These are phyloP conservation scores for Fusarium coicis DNA, from an alignment of 2,329 filamentous ascomycete species.

Conservation along the genomic window DNA sequence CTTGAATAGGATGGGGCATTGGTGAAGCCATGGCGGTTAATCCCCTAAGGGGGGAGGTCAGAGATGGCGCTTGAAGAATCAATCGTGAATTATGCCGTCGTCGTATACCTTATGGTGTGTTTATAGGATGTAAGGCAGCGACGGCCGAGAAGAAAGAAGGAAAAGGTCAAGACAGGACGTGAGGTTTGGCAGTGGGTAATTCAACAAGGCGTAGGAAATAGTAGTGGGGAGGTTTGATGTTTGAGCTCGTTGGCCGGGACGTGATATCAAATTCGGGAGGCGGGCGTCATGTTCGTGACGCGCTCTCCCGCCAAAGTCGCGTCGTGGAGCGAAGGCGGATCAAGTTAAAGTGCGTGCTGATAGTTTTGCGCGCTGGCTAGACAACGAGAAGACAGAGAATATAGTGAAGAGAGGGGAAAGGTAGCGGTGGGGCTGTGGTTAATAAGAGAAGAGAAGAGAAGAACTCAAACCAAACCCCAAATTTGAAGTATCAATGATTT, in stretches of 20 bases:
- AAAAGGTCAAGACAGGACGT: constrained; percentile 7
- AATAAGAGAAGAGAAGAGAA: neutral
- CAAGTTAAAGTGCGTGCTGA: constrained; percentile 37
- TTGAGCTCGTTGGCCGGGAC: constrained; percentile 39
- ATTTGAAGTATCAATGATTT: neutral
- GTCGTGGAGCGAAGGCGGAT: constrained; percentile 45
- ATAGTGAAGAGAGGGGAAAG: neutral
- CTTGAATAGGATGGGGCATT: constrained; percentile 47
- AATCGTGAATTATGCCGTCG: constrained; percentile 5
- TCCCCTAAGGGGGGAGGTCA: constrained; percentile 40
- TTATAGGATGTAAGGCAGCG: constrained; percentile 2
- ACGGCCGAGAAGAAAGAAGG: constrained; percentile 16
- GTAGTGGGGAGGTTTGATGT: constrained; percentile 29
- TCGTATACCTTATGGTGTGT: neutral
- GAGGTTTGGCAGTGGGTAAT: constrained; percentile 19
- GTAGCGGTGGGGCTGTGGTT: neutral
- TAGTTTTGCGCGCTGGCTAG: constrained; percentile 32
- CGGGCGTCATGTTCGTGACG: constrained; percentile 55
- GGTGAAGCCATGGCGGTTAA: constrained; percentile 53
- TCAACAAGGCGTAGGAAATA: constrained; percentile 16
- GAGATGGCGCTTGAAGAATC: constrained; percentile 18
- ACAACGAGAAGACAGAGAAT: constrained; percentile 14
- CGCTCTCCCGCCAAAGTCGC: constrained; percentile 48
- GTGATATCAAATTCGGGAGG: constrained; percentile 49
- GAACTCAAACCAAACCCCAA: neutral